Evolutionary conservation across 2,329 filamentous ascomycete species (phyloP), one percentile per base, ranked within the genome.

Genomic region (Exophiala aquamarina): DNA sequence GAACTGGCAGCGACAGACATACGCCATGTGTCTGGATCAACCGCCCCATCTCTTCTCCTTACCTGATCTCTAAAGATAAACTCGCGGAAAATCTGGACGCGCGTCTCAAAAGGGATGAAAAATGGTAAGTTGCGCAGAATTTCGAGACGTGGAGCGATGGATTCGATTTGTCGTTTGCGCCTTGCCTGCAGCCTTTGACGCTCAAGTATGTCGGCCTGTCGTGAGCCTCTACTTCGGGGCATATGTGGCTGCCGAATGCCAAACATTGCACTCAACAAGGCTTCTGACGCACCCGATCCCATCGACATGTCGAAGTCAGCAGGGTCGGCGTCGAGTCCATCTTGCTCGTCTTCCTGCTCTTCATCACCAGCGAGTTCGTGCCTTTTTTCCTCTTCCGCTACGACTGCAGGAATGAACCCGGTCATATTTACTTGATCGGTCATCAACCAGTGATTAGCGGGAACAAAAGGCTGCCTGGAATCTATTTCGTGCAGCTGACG

Each of bases 91-190:
- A 97, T 92, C 63, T 90, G 83, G 3, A 98, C 93, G 37, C 93
- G 78, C 0, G 88, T 93, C 29, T 88, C 82, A 59, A 98, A 98
- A 0, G 92, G 93, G 35, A 98, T 93, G 57, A 92, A 87, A 64
- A 97, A 98, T 0, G 93, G 93, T 84, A 98, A 94, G 61, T 97
- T 94, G 57, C 93, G 86, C 41, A 98, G 70, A 4, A 98, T 87
- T 62, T 96, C 91, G 8, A 96, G 74, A 57, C 92, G 85, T 1
- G 93, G 92, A 1, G 87, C 89, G 51, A 95, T 82, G 11, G 86
- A 79, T 38, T 91, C 87, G 18, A 94, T 70, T 51, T 87, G 80
- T 29, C 84, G 77, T 34, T 83, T 83, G 5, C 79, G 76, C 61
- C 82, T 83, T 54, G 82, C 79, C 60, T 89, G 82, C 19, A 46